Evolutionary conservation across 176 grass and related monocot genomes (phyloP).

Genomic region (Cymbopogon citratus): DNA sequence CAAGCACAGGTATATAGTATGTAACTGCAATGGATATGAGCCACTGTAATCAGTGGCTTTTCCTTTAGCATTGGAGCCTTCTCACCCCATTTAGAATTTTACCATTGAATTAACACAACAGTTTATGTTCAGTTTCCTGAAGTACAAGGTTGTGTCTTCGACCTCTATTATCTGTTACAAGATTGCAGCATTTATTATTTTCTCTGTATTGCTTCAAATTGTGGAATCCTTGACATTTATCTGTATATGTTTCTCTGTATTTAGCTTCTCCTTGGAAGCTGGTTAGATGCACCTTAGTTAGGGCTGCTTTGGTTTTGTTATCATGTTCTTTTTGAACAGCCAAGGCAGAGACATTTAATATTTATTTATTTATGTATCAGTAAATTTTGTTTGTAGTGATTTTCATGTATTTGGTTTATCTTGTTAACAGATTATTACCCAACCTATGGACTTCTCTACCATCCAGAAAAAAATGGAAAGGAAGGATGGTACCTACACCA

Average conservation of each 20-base stretch:
- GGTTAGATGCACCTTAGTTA: not conserved
- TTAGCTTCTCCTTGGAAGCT: not conserved
- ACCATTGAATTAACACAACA: not conserved
- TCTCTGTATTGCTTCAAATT: not conserved
- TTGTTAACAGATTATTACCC: slow-evolving; percentile 68
- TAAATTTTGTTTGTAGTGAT: slow-evolving; percentile 6
- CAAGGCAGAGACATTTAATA: not conserved
- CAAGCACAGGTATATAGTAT: not conserved
- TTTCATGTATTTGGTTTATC: slow-evolving; percentile 17
- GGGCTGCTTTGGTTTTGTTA: not conserved
- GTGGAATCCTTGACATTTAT: not conserved
- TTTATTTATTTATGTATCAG: not conserved
- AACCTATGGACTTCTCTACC: slow-evolving; percentile 93
- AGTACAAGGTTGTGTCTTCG: not conserved
- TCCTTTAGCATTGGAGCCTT: not conserved
- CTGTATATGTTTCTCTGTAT: not conserved
- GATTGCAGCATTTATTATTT: slow-evolving; percentile 5
- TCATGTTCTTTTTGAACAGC: not conserved
- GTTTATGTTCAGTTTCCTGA: not conserved
- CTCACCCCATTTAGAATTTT: not conserved
- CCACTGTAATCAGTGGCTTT: not conserved
- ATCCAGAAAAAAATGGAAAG: slow-evolving; percentile 87
- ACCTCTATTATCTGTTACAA: slow-evolving; percentile 1
- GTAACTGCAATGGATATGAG: not conserved
- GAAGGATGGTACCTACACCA: slow-evolving; percentile 65